Percentiles rank a stretch among this genome's conserved stretches.
phyloP scores from a whole-genome alignment of 257 asterid species.

The Eucommia ulmoides region DNA sequence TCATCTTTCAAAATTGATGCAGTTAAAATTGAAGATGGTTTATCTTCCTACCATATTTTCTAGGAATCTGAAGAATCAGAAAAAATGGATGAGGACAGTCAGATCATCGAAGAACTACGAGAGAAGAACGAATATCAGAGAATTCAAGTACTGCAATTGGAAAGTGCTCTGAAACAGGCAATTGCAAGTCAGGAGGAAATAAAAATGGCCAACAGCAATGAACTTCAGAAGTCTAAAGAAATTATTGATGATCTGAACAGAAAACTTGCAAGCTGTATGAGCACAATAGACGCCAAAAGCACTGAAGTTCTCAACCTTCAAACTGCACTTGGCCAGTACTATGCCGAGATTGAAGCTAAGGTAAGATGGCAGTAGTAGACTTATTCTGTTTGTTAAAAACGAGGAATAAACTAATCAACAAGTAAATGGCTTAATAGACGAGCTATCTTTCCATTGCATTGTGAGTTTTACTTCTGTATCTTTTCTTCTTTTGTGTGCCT shows the following conservation, averaged over 20 bases:
- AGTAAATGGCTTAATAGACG: no score
- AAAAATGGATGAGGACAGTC: constrained; percentile 95
- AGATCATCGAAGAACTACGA: constrained; percentile 77
- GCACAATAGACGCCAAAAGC: constrained; percentile 72
- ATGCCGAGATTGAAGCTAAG: constrained; percentile 99
- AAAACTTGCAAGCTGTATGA: constrained; percentile 51
- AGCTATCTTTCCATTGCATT: no score
- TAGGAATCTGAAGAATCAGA: constrained; percentile 98
- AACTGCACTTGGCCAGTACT: constrained; percentile 97
- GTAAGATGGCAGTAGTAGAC: no score
- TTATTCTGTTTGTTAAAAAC: no score
- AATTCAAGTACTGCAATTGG: constrained; percentile 63
- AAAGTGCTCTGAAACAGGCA: constrained; percentile 66
- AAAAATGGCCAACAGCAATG: constrained; percentile 38
- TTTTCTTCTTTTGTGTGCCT: constrained; percentile 13
- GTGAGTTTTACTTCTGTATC: background rate
- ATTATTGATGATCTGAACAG: constrained; percentile 58
- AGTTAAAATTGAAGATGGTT: constrained; percentile 7
- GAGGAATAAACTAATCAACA: no score
- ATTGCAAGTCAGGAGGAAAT: constrained; percentile 54
- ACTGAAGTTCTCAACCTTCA: constrained; percentile 88
- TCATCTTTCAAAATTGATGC: background rate
- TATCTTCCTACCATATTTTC: constrained; percentile 11
- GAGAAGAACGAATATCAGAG: constrained; percentile 61
- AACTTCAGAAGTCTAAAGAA: constrained; percentile 64